Percentiles rank a stretch among this genome's conserved stretches.
Conservation (phyloP, 352 stramenopile species). For the Globisporangium rhizosaccharum region DNA sequence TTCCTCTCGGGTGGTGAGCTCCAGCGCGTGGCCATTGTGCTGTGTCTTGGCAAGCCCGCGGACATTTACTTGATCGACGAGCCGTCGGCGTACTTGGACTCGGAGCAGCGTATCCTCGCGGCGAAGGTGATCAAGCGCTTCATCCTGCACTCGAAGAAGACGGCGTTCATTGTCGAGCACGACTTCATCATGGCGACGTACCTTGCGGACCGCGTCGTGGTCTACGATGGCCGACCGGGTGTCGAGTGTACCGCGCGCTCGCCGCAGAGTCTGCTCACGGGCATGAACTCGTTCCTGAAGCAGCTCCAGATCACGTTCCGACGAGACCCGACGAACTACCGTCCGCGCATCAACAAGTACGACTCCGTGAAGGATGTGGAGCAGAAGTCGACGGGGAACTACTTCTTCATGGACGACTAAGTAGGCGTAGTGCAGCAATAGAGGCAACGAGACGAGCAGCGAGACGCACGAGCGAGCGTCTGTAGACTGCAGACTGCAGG, state of each 20-base stretch:
- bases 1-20: constrained; percentile 98
- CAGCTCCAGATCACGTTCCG: constrained; percentile 99
- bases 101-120: constrained; percentile 98
- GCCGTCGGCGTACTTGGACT: constrained; percentile 98
- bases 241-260: constrained; percentile 96
- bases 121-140: constrained; percentile 99
- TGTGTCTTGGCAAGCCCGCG: constrained; percentile 97
- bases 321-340: constrained; percentile 98
- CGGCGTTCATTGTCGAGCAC: constrained; percentile 99
- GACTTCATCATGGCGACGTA: constrained; percentile 99
- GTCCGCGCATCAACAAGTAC: constrained; percentile 96
- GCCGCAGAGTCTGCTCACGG: constrained; percentile 93
- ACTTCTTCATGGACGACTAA: constrained; percentile 98
- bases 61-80: constrained; percentile 99
- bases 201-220: constrained; percentile 95
- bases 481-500: background rate
- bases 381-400: constrained; percentile 97
- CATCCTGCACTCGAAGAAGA: constrained; percentile 99
- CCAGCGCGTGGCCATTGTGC: constrained; percentile 97
- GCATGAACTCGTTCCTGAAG: constrained; percentile 99
- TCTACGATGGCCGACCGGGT: constrained; percentile 94
- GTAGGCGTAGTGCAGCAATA: constrained; percentile 9
- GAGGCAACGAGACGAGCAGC: constrained; percentile 2
- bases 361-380: constrained; percentile 97
- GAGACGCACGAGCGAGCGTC: background rate